Percentiles rank a stretch among this genome's conserved stretches.
Conservation (phyloP, 129 eudicot species). For the Helianthus tuberosus region DNA sequence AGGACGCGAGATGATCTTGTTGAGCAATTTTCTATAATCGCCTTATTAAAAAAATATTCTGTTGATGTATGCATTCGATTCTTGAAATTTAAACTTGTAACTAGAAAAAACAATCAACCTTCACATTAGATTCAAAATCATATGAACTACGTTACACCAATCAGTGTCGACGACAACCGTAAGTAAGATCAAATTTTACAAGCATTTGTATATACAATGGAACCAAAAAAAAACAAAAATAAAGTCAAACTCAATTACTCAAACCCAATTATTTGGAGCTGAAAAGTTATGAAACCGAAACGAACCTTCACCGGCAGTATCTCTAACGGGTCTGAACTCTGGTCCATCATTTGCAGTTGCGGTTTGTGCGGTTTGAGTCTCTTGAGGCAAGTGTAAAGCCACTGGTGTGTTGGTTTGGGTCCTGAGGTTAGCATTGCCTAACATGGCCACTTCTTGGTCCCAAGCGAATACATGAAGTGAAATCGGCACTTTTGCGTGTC, state of each 20-base stretch:
- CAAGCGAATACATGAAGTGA: conserved; percentile 63
- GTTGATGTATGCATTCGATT: too few species aligned
- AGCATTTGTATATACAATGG: neutral
- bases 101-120: too few species aligned
- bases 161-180: neutral
- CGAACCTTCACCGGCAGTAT: conserved; percentile 76
- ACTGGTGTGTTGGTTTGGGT: conserved; percentile 40
- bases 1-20: too few species aligned
- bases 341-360: conserved; percentile 36
- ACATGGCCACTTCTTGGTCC: conserved; percentile 48
- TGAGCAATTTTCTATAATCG: too few species aligned
- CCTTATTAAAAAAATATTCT: too few species aligned
- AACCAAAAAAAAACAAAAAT: neutral
- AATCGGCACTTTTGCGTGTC: conserved; percentile 67
- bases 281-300: conserved; percentile 73
- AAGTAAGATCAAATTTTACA: neutral
- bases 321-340: conserved; percentile 45
- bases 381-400: conserved; percentile 32
- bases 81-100: too few species aligned
- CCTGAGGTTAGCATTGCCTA: conserved; percentile 46
- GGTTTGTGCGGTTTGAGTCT: conserved; percentile 32
- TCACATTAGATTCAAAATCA: neutral
- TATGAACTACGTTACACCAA: neutral
- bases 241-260: neutral
- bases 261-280: conserved; percentile 66